Conservation (phyloP, 2,329 filamentous ascomycete genomes). For the Fusarium brevicatenulatum region DNA sequence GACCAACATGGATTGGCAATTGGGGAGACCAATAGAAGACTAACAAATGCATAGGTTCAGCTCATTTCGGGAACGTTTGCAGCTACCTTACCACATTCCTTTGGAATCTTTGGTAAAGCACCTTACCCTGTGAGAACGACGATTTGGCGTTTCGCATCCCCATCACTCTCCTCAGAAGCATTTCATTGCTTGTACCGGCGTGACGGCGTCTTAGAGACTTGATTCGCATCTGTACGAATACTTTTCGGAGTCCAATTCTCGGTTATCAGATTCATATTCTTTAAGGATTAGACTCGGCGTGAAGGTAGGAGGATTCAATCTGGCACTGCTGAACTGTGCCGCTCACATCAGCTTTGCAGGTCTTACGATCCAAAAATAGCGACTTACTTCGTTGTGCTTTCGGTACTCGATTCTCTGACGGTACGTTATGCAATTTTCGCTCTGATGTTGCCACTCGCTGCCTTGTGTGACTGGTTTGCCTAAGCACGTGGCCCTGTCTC, state of each 20-base stretch:
- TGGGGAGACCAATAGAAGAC: constrained; percentile 8
- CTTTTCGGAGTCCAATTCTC: constrained; percentile 51
- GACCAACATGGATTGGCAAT: constrained; percentile 1
- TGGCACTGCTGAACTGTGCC: background rate
- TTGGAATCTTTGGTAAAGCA: constrained; percentile 53
- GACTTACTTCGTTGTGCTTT: constrained; percentile 44
- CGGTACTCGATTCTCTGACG: constrained; percentile 35
- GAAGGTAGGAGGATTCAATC: constrained; percentile 28
- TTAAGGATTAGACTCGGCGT: constrained; percentile 44
- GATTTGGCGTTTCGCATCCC: constrained; percentile 44
- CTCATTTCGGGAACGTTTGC: constrained; percentile 54
- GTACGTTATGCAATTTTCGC: constrained; percentile 24
- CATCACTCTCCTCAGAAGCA: constrained; percentile 43
- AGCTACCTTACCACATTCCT: constrained; percentile 54
- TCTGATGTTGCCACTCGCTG: background rate
- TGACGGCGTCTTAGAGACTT: constrained; percentile 54
- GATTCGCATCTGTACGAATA: constrained; percentile 51
- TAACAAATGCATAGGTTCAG: constrained; percentile 50
- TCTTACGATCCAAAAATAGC: constrained; percentile 42
- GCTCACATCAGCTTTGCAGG: constrained; percentile 30
- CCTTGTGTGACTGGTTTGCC: background rate
- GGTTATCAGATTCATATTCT: constrained; percentile 43
- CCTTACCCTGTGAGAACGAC: constrained; percentile 43
- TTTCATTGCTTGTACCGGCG: constrained; percentile 51
- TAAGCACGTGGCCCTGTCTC: background rate